A percentile compares a stretch with the other conserved stretches of the same genome.
These are phyloP conservation scores for Paramarasmius palmivorus DNA, from an alignment of 1,284 basidiomycete genomes.

Conservation along the genomic window DNA sequence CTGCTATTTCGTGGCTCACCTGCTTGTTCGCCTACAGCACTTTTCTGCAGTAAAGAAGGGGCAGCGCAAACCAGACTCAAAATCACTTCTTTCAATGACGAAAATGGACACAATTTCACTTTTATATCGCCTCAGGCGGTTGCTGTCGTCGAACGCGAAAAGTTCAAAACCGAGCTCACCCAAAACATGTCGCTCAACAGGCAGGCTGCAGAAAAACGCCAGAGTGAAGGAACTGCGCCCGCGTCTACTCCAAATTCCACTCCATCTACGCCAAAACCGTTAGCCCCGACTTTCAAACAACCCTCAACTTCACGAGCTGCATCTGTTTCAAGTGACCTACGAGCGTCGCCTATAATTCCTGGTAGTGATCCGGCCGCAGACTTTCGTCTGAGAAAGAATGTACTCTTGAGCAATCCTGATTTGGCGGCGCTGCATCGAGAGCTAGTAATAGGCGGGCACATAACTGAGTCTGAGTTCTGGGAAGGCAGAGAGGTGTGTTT, in stretches of 20 bases:
- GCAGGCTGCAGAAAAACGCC: constrained; percentile 32
- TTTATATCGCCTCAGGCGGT: constrained; percentile 66
- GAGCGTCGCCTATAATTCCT: constrained; percentile 52
- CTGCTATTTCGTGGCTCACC: constrained; percentile 2
- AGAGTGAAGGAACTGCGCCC: constrained; percentile 22
- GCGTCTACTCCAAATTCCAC: constrained; percentile 26
- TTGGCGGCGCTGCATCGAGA: constrained; percentile 81
- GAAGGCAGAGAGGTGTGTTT: constrained; percentile 81
- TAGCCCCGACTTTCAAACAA: constrained; percentile 28
- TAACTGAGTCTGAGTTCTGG: constrained; percentile 94
- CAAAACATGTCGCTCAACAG: constrained; percentile 73
- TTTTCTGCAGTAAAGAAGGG: constrained; percentile 83
- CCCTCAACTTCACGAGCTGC: constrained; percentile 55
- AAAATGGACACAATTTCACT: constrained; percentile 76
- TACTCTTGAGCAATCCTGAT: constrained; percentile 76
- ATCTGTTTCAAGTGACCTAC: constrained; percentile 59
- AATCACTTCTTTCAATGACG: constrained; percentile 62
- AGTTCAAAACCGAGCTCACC: constrained; percentile 77
- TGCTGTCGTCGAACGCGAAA: constrained; percentile 69
- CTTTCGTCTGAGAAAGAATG: constrained; percentile 75
- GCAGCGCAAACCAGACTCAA: constrained; percentile 76
- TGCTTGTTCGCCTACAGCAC: constrained; percentile 40
- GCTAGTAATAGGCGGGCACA: constrained; percentile 81
- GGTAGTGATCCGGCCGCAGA: constrained; percentile 62
- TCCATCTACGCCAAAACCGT: constrained; percentile 29